A percentile compares a stretch with the other conserved stretches of the same genome.
phyloP scores from a whole-genome alignment of 495 filamentous ascomycete species.

The Xanthoparmelia taractica region DNA sequence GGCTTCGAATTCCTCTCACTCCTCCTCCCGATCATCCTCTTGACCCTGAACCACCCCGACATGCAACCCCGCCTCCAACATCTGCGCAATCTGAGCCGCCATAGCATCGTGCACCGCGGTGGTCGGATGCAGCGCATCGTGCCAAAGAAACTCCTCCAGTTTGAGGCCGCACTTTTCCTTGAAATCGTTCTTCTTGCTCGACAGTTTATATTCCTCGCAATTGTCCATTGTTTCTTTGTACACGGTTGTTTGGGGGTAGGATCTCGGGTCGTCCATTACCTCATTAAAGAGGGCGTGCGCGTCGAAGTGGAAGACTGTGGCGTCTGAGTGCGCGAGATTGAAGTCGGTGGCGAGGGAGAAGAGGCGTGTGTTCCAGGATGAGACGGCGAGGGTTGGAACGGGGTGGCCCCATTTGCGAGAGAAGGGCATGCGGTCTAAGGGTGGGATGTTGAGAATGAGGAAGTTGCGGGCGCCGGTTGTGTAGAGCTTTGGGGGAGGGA shows the following conservation, averaged over 20 bases:
- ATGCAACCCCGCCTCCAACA: neutral
- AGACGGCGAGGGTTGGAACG: neutral
- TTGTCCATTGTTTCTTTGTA: neutral
- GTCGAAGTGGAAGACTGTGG: conserved; percentile 7
- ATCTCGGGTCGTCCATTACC: neutral
- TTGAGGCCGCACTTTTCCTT: neutral
- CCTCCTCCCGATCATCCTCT: no score
- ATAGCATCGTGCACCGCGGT: conserved; percentile 12
- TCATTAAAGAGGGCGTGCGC: conserved; percentile 7
- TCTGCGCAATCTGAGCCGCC: conserved; percentile 9
- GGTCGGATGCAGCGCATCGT: conserved; percentile 11
- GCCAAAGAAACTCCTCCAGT: conserved; percentile 12
- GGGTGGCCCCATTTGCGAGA: conserved; percentile 4
- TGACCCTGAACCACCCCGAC: no score
- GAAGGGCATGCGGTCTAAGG: conserved; percentile 43
- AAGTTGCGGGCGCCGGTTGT: conserved; percentile 61
- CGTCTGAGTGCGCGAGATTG: neutral
- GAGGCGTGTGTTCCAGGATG: conserved; percentile 4
- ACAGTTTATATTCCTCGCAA: neutral
- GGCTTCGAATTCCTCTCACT: no score
- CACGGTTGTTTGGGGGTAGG: neutral
- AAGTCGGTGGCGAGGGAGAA: neutral
- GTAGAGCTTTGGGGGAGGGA: conserved; percentile 41
- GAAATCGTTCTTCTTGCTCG: neutral
- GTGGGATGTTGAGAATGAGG: conserved; percentile 61